These are phyloP conservation scores for Leonotis leonurus DNA, from an alignment of 257 asterid species.

Conservation along the genomic window DNA sequence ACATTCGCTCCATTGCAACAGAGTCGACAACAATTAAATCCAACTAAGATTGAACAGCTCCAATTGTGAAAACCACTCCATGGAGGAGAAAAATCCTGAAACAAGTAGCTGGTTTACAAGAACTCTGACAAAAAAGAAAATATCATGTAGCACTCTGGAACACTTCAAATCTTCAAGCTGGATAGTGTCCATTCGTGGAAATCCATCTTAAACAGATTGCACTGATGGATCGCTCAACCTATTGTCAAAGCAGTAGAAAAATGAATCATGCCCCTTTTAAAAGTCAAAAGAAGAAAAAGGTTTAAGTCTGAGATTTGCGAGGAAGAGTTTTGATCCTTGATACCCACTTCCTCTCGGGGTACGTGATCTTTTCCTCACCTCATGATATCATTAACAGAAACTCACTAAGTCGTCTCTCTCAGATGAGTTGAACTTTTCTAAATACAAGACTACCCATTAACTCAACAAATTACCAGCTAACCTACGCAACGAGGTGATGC, in stretches of 20 bases:
- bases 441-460: not conserved
- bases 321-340: constrained; percentile 35
- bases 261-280: constrained; percentile 33
- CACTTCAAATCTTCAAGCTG: constrained; percentile 60
- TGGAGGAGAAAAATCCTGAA: constrained; percentile 41
- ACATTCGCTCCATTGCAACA: constrained; percentile 49
- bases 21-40: constrained; percentile 63
- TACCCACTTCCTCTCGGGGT: too few relatives aligned
- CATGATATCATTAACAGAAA: constrained; percentile 18
- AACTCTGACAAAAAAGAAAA: constrained; percentile 32
- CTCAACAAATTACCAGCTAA: not conserved
- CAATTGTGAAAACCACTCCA: constrained; percentile 56
- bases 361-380: constrained; percentile 30
- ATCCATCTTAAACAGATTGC: constrained; percentile 53
- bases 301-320: constrained; percentile 33
- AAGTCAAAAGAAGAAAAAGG: constrained; percentile 28
- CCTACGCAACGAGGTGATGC: not conserved
- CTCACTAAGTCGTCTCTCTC: not conserved
- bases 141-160: constrained; percentile 42
- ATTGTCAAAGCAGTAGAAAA: constrained; percentile 46
- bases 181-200: constrained; percentile 41
- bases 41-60: constrained; percentile 59
- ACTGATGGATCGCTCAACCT: constrained; percentile 48
- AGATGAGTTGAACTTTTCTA: not conserved
- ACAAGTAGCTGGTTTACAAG: constrained; percentile 49